These are phyloP conservation scores for Citrullus colocynthis DNA, from an alignment of 306 rosid genomes.

Conservation along the genomic window DNA sequence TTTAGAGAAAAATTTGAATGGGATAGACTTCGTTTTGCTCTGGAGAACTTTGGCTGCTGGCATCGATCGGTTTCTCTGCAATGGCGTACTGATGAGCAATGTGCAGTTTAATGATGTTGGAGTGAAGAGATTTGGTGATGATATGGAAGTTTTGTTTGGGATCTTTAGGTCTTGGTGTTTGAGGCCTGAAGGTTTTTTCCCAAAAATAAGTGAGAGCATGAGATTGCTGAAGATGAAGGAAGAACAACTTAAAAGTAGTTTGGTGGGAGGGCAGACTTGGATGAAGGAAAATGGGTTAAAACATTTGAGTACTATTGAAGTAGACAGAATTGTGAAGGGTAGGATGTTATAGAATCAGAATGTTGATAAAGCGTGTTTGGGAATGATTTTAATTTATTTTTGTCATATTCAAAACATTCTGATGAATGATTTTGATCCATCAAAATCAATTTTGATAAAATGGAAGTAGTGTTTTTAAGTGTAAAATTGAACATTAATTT, in stretches of 20 bases:
- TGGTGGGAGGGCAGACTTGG: constrained; percentile 51
- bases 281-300: constrained; percentile 50
- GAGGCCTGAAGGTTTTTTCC: constrained; percentile 85
- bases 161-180: constrained; percentile 73
- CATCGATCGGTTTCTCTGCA: constrained; percentile 47
- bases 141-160: constrained; percentile 68
- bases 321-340: constrained; percentile 53
- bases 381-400: too few species aligned
- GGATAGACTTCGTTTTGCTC: constrained; percentile 52
- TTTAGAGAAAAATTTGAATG: constrained; percentile 51
- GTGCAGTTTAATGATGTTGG: constrained; percentile 55
- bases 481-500: too few species aligned
- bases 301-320: constrained; percentile 44
- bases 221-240: constrained; percentile 56
- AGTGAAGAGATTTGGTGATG: constrained; percentile 51
- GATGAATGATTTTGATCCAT: too few species aligned
- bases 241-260: constrained; percentile 29
- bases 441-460: too few species aligned
- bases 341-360: constrained; percentile 18
- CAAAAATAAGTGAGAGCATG: constrained; percentile 55
- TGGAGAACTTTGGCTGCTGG: constrained; percentile 90
- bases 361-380: too few species aligned
- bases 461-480: too few species aligned
- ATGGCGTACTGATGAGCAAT: constrained; percentile 41
- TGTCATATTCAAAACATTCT: too few species aligned